Evolutionary conservation across 1,284 basidiomycete species (phyloP).

Genomic region (Tremellales sp.): DNA sequence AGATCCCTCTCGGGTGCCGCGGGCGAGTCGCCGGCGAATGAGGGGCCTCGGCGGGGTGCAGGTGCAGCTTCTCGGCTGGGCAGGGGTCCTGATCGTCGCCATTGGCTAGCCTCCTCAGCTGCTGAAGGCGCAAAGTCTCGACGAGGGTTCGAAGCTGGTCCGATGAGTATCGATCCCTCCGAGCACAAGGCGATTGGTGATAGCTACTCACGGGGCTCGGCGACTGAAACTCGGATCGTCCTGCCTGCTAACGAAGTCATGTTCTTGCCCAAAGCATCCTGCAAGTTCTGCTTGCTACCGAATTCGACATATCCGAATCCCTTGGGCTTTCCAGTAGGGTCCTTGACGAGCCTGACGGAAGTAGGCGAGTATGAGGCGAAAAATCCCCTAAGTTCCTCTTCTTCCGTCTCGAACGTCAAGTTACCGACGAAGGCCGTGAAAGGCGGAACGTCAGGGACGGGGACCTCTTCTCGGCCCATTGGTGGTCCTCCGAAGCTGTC

Average conservation of each 20-base stretch:
- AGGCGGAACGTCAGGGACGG: slow-evolving; percentile 88
- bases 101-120: slow-evolving; percentile 57
- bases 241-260: slow-evolving; percentile 68
- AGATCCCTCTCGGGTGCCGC: slow-evolving; percentile 38
- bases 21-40: slow-evolving; percentile 20
- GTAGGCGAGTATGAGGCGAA: slow-evolving; percentile 65
- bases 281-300: slow-evolving; percentile 72
- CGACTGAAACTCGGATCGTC: slow-evolving; percentile 83
- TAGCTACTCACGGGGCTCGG: slow-evolving; percentile 76
- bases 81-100: slow-evolving; percentile 84
- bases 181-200: neutral
- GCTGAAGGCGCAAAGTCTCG: slow-evolving; percentile 43
- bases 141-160: slow-evolving; percentile 8
- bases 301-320: slow-evolving; percentile 99
- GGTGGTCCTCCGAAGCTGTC: slow-evolving; percentile 35
- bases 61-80: slow-evolving; percentile 53
- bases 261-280: slow-evolving; percentile 66
- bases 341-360: slow-evolving; percentile 87
- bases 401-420: slow-evolving; percentile 86
- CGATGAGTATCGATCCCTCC: neutral
- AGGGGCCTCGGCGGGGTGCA: slow-evolving; percentile 25
- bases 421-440: slow-evolving; percentile 97
- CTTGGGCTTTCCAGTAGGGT: slow-evolving; percentile 86
- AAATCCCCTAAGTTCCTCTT: slow-evolving; percentile 75
- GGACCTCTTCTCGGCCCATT: slow-evolving; percentile 79